A percentile compares a stretch with the other conserved stretches of the same genome.
Conservation (phyloP, 805 yeast species). For the Saccharomycopsis sp. region DNA sequence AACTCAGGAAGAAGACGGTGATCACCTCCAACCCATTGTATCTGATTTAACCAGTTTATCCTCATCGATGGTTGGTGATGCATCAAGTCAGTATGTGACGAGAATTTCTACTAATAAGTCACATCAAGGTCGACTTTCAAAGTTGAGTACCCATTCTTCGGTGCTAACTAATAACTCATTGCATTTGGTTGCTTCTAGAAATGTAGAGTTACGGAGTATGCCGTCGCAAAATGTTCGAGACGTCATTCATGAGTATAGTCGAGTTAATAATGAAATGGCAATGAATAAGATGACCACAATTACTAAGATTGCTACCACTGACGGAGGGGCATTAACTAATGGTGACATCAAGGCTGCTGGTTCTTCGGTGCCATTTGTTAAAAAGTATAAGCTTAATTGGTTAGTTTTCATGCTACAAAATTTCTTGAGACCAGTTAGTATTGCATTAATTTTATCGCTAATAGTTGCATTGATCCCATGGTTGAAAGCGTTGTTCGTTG, state of each 20-base stretch:
- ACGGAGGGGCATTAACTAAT: slow-evolving; percentile 20
- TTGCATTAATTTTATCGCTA: slow-evolving; percentile 59
- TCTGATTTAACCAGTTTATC: slow-evolving; percentile 6
- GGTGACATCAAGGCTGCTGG: slow-evolving; percentile 21
- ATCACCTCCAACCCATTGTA: too few species aligned
- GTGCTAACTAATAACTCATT: slow-evolving; percentile 9
- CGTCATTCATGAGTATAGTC: slow-evolving; percentile 42
- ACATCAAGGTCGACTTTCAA: background rate
- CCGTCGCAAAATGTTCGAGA: slow-evolving; percentile 40
- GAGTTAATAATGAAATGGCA: slow-evolving; percentile 20
- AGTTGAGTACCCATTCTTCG: slow-evolving; percentile 1
- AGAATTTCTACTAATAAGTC: background rate
- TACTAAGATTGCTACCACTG: slow-evolving; percentile 20
- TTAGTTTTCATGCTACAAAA: slow-evolving; percentile 37
- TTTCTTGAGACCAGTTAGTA: slow-evolving; percentile 63
- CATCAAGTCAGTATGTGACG: background rate
- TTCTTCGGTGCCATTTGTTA: slow-evolving; percentile 9
- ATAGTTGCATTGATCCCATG: slow-evolving; percentile 82
- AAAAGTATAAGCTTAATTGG: slow-evolving; percentile 29
- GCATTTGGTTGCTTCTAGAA: slow-evolving; percentile 21
- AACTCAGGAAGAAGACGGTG: slow-evolving; percentile 2
- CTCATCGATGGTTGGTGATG: slow-evolving; percentile 9
- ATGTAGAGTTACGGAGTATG: slow-evolving; percentile 27
- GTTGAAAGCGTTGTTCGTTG: slow-evolving; percentile 61
- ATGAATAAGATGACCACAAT: slow-evolving; percentile 8